These are phyloP conservation scores for Guadua angustifolia DNA, from an alignment of 176 grass and related monocot species.

Conservation along the genomic window DNA sequence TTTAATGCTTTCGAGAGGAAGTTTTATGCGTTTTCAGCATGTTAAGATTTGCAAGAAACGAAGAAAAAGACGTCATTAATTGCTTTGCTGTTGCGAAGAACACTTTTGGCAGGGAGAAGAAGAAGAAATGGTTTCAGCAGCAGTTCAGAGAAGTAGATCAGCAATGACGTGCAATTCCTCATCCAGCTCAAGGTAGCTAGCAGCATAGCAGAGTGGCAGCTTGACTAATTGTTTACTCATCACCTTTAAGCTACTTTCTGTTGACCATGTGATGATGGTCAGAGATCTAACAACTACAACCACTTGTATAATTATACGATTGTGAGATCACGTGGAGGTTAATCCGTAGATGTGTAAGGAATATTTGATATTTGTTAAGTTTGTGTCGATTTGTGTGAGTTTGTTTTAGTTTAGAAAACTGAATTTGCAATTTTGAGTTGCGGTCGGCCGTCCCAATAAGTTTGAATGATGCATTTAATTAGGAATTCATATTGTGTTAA, in stretches of 20 bases:
- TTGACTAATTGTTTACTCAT: not conserved
- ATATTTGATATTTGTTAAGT: too few relatives aligned
- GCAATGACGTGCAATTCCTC: slow-evolving; percentile 7
- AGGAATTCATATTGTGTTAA: too few relatives aligned
- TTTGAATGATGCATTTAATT: too few relatives aligned
- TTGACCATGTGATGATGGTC: slow-evolving; percentile 11
- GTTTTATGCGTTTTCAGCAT: slow-evolving; percentile 9
- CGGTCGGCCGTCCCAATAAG: too few relatives aligned
- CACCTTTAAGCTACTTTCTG: slow-evolving; percentile 7
- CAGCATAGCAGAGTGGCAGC: slow-evolving; percentile 6
- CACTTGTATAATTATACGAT: not conserved
- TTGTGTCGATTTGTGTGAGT: too few relatives aligned
- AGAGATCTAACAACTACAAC: not conserved
- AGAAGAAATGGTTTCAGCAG: not conserved
- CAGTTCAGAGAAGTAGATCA: not conserved
- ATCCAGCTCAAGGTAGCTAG: too few relatives aligned
- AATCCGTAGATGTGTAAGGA: too few relatives aligned
- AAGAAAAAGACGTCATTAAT: not conserved
- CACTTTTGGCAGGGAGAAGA: not conserved
- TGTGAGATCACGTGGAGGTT: too few relatives aligned
- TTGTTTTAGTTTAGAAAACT: too few relatives aligned
- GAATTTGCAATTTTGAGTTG: too few relatives aligned
- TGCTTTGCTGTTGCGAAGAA: not conserved
- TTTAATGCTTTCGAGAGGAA: not conserved
- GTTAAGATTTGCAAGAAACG: not conserved